phyloP scores from a whole-genome alignment of 1,139 yeast genomes.

The Debaryomyces sp. region DNA sequence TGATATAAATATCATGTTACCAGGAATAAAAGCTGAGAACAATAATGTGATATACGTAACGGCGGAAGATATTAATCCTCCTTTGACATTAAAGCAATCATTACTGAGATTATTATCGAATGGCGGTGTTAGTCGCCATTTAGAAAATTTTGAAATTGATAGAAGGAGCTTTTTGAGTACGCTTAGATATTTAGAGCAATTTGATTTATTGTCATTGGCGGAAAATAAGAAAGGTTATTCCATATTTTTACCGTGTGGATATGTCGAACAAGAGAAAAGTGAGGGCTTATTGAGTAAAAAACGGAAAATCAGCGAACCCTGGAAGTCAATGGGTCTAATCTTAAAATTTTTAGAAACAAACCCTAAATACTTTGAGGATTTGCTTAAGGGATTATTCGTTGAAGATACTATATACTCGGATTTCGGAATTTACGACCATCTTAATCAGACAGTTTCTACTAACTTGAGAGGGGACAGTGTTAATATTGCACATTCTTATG shows the following conservation, averaged over 20 bases:
- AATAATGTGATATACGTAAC: constrained; percentile 66
- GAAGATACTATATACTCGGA: constrained; percentile 73
- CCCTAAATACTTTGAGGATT: constrained; percentile 47
- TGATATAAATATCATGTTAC: constrained; percentile 48
- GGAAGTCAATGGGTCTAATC: constrained; percentile 69
- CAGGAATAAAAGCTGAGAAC: constrained; percentile 43
- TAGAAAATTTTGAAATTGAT: constrained; percentile 36
- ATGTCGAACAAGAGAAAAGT: constrained; percentile 7
- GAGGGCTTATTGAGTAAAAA: constrained; percentile 7
- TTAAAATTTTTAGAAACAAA: constrained; percentile 60
- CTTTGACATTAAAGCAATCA: constrained; percentile 37
- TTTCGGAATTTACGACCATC: constrained; percentile 34
- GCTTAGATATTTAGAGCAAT: constrained; percentile 32
- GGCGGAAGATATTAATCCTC: constrained; percentile 52
- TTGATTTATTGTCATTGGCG: constrained; percentile 40
- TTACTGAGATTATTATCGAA: constrained; percentile 42
- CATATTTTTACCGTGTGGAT: constrained; percentile 74
- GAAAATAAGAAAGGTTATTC: constrained; percentile 69
- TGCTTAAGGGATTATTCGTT: constrained; percentile 62
- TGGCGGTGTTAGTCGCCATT: constrained; percentile 34
- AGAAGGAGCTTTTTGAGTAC: constrained; percentile 40
- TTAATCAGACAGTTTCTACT: constrained; percentile 20
- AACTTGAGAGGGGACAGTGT: constrained; percentile 45
- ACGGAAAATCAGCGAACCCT: constrained; percentile 39
- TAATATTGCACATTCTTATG: constrained; percentile 22